Percentiles rank a stretch among this genome's conserved stretches.
Conservation (phyloP, 2,329 filamentous ascomycete genomes). For the Zalaria sp. region DNA sequence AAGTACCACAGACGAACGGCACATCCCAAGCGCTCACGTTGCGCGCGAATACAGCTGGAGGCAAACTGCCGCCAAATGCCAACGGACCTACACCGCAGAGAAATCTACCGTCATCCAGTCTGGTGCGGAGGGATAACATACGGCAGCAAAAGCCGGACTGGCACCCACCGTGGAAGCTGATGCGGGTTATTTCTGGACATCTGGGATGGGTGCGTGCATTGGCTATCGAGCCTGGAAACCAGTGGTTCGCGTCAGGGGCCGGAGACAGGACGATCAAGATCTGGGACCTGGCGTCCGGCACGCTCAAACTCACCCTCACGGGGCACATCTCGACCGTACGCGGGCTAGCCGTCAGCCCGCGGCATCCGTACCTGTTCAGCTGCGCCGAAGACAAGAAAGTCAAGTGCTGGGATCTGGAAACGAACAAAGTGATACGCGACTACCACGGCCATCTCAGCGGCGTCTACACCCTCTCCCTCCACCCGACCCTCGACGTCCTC, state of each 20-base stretch:
- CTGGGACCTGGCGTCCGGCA: slow-evolving; percentile 86
- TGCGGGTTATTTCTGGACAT: slow-evolving; percentile 93
- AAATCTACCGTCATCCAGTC: slow-evolving; percentile 37
- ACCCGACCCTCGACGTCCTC: slow-evolving; percentile 86
- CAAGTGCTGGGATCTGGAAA: slow-evolving; percentile 98
- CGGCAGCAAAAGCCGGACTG: slow-evolving; percentile 71
- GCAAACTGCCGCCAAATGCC: slow-evolving; percentile 36
- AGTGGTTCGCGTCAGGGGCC: slow-evolving; percentile 94
- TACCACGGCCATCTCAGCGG: slow-evolving; percentile 95
- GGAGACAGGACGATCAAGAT: slow-evolving; percentile 97
- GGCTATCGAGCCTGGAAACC: slow-evolving; percentile 87
- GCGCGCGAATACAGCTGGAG: slow-evolving; percentile 29
- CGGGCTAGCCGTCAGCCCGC: slow-evolving; percentile 78
- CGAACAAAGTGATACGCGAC: slow-evolving; percentile 97
- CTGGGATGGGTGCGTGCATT: slow-evolving; percentile 85
- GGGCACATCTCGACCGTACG: slow-evolving; percentile 90
- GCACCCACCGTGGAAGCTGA: slow-evolving; percentile 97
- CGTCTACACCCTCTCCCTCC: slow-evolving; percentile 85
- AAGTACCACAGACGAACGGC: slow-evolving; percentile 25
- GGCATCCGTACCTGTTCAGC: slow-evolving; percentile 93
- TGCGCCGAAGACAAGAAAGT: slow-evolving; percentile 99
- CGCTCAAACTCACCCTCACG: slow-evolving; percentile 72
- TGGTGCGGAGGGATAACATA: slow-evolving; percentile 50
- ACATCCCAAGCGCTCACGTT: slow-evolving; percentile 45
- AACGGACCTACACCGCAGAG: slow-evolving; percentile 38